Base-by-base conservation (phyloP, 2,329 filamentous ascomycete species). In the Rhinocladiella similis region DNA sequence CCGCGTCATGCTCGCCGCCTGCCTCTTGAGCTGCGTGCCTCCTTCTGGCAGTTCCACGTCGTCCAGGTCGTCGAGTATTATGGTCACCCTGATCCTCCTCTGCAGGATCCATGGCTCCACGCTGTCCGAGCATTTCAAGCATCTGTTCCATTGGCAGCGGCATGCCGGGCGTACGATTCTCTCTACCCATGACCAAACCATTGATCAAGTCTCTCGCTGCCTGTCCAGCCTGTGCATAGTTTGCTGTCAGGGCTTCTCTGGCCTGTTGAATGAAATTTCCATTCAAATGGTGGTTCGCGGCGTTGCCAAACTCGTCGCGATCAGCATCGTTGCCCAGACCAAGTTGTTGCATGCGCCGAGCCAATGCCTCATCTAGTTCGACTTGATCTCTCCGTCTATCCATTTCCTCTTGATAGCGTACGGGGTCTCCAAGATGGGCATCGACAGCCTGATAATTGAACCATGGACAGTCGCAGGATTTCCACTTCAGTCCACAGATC, bases 401-500 rank as follows among this genome's bases (percentile, higher is more conserved):
- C 22, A 75, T 65, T 52, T 81, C 77, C 54, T 81, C 79, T 14
- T 82, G 79, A 60, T 80, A 71, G 50, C 63, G 65, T 6, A 66
- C 47, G 14, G 68, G 66, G 43, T 60, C 65, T 2, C 61, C 61
- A 74, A 84, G 79, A 56, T 83, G 78, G 12, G 74, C 75, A 50
- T 85, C 83, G 4, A 75, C 69, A 3, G 68, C 65, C 22, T 83
- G 80, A 65, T 86, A 83, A 68, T 86, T 89, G 76, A 92, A 91
- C 84, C 86, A 90, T 0, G 89, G 87, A 63, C 91, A 96, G 51
- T 89, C 84, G 68, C 91, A 96, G 1, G 80, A 85, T 73, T 90
- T 93, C 90, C 91, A 95, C 65, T 88, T 88, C 29, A 77, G 69
- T 19, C 89, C 91, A 68, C 91, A 96, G 22, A 90, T 81, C 83